Evolutionary conservation across 352 stramenopile species (phyloP).

Genomic region (Phytopythium delawarense): DNA sequence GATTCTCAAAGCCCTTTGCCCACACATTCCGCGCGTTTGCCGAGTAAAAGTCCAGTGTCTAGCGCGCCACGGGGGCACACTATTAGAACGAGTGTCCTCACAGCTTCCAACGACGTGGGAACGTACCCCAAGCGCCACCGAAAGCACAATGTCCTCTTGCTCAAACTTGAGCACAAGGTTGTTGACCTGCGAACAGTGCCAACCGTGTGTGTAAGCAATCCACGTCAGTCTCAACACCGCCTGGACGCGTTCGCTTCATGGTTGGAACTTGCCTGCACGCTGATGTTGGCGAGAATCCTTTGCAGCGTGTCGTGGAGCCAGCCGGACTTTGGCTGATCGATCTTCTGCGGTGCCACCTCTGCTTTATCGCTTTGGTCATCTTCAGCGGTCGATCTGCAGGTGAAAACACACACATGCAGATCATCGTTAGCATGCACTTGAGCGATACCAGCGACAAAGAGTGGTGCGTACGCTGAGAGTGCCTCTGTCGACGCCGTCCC

Average conservation of each 20-base stretch:
- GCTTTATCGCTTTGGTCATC: neutral
- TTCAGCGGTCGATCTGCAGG: conserved; percentile 1
- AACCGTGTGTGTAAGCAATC: neutral
- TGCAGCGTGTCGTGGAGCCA: conserved; percentile 79
- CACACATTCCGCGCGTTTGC: conserved; percentile 54
- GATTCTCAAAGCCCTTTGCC: conserved; percentile 65
- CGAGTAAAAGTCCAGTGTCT: conserved; percentile 79
- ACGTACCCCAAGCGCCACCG: conserved; percentile 70
- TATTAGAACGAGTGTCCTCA: neutral
- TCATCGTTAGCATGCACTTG: neutral
- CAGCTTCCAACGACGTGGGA: neutral
- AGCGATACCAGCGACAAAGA: neutral
- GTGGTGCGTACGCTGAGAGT: neutral
- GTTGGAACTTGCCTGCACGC: conserved; percentile 39
- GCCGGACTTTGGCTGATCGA: conserved; percentile 76
- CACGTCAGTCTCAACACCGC: too few species aligned
- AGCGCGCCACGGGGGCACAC: conserved; percentile 2
- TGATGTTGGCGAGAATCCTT: conserved; percentile 81
- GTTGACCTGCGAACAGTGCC: conserved; percentile 44
- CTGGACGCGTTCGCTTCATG: neutral
- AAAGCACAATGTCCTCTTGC: conserved; percentile 83
- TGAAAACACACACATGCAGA: neutral
- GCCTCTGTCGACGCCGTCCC: conserved; percentile 14
- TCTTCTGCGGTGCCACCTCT: conserved; percentile 25
- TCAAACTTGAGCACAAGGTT: conserved; percentile 89